These are phyloP conservation scores for Hypomyces perniciosus DNA, from an alignment of 2,329 filamentous ascomycete genomes.

Conservation along the genomic window DNA sequence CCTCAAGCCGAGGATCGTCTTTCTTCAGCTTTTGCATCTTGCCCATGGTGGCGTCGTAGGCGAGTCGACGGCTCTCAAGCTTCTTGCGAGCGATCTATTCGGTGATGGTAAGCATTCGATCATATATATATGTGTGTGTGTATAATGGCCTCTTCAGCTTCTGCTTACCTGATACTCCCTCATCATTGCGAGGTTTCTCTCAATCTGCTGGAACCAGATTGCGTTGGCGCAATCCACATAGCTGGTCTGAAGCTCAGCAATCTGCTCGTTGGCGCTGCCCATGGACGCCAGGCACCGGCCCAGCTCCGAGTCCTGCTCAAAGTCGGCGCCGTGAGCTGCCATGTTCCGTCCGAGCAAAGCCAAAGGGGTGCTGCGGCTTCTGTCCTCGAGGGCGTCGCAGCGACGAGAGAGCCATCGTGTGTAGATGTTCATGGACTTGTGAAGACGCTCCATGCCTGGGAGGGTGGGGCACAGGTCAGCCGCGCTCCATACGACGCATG, in stretches of 20 bases:
- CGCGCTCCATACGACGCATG: too few relatives aligned
- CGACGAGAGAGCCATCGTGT: constrained; percentile 83
- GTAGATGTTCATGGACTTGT: constrained; percentile 78
- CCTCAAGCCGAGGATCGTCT: constrained; percentile 88
- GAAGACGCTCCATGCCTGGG: constrained; percentile 81
- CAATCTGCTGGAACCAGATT: constrained; percentile 86
- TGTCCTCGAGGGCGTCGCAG: constrained; percentile 72
- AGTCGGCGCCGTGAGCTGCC: constrained; percentile 86
- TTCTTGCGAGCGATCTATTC: constrained; percentile 73
- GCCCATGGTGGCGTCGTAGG: constrained; percentile 81
- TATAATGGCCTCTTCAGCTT: neutral
- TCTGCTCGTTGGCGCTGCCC: constrained; percentile 81
- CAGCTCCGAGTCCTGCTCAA: constrained; percentile 84
- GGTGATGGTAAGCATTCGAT: constrained; percentile 1
- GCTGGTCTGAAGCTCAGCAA: constrained; percentile 77
- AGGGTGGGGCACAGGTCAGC: neutral
- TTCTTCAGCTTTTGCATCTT: constrained; percentile 93
- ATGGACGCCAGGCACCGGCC: constrained; percentile 74
- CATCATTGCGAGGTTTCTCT: constrained; percentile 87
- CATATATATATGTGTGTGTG: neutral
- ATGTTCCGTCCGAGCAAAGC: constrained; percentile 78
- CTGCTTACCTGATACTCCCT: constrained; percentile 84
- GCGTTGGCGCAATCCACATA: constrained; percentile 73
- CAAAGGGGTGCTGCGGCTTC: constrained; percentile 77
- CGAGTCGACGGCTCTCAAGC: constrained; percentile 81